phyloP scores from a whole-genome alignment of 108 stramenopile genomes.

The Fragilariopsis cylindrus region DNA sequence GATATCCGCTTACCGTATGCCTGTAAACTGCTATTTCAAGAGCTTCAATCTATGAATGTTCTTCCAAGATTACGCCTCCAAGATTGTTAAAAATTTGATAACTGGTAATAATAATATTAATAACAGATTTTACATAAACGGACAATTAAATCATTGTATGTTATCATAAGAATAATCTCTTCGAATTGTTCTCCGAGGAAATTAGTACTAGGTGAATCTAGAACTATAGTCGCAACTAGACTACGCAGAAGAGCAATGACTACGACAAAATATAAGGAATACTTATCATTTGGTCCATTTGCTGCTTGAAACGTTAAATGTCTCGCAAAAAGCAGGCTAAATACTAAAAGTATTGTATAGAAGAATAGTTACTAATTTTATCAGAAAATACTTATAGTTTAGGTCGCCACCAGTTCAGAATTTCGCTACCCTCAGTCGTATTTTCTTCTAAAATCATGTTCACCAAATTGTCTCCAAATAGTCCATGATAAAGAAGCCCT shows the following conservation, averaged over 20 bases:
- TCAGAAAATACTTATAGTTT: background rate
- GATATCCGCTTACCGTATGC: slow-evolving; percentile 97
- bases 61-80: slow-evolving; percentile 78
- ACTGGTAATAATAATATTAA: too few relatives aligned
- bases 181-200: too few relatives aligned
- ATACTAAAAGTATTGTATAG: slow-evolving; percentile 1
- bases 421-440: slow-evolving; percentile 22
- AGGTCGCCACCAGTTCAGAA: slow-evolving; percentile 31
- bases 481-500: slow-evolving; percentile 80
- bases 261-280: too few relatives aligned
- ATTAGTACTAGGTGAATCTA: too few relatives aligned
- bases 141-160: too few relatives aligned
- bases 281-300: too few relatives aligned
- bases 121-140: too few relatives aligned
- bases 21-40: slow-evolving; percentile 98
- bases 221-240: too few relatives aligned
- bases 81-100: slow-evolving; percentile 49
- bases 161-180: too few relatives aligned
- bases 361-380: background rate
- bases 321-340: background rate
- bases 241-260: too few relatives aligned
- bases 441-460: slow-evolving; percentile 43
- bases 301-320: background rate
- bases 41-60: slow-evolving; percentile 97
- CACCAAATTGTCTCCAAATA: slow-evolving; percentile 68